Base-by-base conservation (phyloP, 768 basidiomycete species). In the Pulveroboletus sp. region DNA sequence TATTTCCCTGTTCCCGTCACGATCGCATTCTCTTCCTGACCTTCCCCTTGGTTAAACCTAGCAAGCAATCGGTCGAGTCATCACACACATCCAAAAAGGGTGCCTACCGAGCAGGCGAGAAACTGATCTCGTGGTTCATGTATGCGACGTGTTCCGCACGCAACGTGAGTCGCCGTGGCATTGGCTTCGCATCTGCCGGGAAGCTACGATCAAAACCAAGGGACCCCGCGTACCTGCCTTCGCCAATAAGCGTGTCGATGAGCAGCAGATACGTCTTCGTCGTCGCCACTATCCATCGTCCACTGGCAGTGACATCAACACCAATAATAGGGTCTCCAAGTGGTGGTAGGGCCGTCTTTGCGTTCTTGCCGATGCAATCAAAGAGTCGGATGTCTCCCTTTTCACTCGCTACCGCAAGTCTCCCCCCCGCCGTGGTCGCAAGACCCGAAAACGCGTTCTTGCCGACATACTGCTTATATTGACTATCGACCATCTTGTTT, bases 311-410 rank as follows among this genome's bases (percentile, higher is more conserved):
- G 11, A 90, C 90, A 70, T 99, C 97, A 43, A 99, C 79, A 31
- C 97, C 97, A 43, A 90, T 68, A 60, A 99, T 97, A 38, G 95
- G 90, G 69, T 97, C 94, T 13, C 97, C 97, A 17, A 97, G 76
- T 37, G 94, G 90, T 29, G 94, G 94, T 31, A 99, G 73, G 12
- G 94, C 93, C 11, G 97, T 99, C 81, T 99, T 99, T 24, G 97
- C 97, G 62, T 92, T 98, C 79, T 98, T 99, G 37, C 97, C 97
- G 56, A 99, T 87, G 40, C 86, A 77, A 69, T 99, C 97, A 57
- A 94, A 99, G 47, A 99, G 74, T 33, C 94, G 77, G 56, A 99
- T 89, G 63, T 98, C 97, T 46, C 97, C 97, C 73, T 98, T 99
- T 66, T 90, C 87, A 59, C 91, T 94, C 31, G 90, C 94, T 11